Percentiles rank a stretch among this genome's conserved stretches.
Conservation (phyloP, 2,329 filamentous ascomycete species). For the Ophiostoma sp. region DNA sequence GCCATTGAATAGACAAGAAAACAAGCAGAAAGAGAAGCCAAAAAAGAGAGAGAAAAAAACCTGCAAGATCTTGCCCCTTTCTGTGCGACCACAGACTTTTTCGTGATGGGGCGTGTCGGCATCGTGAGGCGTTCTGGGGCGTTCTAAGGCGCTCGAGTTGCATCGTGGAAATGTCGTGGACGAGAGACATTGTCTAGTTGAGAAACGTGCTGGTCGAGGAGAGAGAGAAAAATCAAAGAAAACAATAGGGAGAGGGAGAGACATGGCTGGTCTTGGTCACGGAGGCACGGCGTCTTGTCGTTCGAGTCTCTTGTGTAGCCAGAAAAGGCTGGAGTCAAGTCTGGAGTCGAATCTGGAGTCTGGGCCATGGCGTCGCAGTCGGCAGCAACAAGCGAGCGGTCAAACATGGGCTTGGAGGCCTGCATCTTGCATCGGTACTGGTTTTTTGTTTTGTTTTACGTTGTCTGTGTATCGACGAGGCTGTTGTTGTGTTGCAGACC, state of each 20-base stretch:
- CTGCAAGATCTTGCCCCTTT: constrained; percentile 13
- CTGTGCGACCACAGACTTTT: neutral
- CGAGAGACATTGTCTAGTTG: neutral
- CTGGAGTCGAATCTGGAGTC: neutral
- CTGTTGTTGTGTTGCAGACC: neutral
- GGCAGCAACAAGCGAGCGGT: constrained; percentile 11
- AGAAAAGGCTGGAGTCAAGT: neutral
- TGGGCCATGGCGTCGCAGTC: neutral
- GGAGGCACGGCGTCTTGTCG: neutral
- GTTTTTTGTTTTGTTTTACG: neutral
- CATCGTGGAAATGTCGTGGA: constrained; percentile 7
- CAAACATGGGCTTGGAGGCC: neutral
- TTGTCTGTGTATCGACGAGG: neutral
- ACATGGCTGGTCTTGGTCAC: neutral
- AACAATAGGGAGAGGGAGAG: neutral
- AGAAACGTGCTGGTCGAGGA: neutral
- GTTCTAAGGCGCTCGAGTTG: neutral
- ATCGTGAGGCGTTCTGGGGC: neutral
- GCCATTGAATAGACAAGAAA: neutral
- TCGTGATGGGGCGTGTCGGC: neutral
- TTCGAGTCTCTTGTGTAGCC: neutral
- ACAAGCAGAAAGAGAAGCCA: neutral
- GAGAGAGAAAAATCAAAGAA: neutral
- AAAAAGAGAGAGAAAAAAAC: neutral
- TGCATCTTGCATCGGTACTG: neutral